phyloP scores from a whole-genome alignment of 2,329 filamentous ascomycete species.

The Ceratocystis cacaofunesta region DNA sequence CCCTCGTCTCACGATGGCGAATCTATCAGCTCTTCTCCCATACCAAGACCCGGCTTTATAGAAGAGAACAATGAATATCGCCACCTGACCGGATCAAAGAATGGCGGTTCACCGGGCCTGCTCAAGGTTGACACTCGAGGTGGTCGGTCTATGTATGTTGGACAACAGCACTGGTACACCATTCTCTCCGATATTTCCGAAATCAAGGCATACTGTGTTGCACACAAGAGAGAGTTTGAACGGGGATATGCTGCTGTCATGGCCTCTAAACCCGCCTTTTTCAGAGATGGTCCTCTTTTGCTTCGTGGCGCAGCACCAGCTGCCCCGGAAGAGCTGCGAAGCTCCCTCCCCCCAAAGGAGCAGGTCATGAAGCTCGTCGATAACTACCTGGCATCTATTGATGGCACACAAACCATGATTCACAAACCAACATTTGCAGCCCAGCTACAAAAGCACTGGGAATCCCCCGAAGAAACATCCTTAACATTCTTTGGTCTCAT shows the following conservation, averaged over 20 bases:
- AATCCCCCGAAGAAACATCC: conserved; percentile 54
- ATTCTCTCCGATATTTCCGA: conserved; percentile 73
- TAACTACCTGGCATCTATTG: conserved; percentile 77
- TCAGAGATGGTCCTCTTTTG: conserved; percentile 56
- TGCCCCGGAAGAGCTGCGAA: conserved; percentile 61
- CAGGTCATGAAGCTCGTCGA: conserved; percentile 73
- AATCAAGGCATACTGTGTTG: conserved; percentile 78
- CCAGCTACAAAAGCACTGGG: conserved; percentile 51
- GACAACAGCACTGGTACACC: conserved; percentile 70
- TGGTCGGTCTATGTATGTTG: conserved; percentile 66
- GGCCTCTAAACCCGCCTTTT: conserved; percentile 46
- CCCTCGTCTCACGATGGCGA: background rate
- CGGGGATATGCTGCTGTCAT: conserved; percentile 64
- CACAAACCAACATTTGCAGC: conserved; percentile 76
- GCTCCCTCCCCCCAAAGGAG: conserved; percentile 64
- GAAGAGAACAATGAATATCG: conserved; percentile 24
- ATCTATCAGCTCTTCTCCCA: conserved; percentile 4
- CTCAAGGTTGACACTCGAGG: conserved; percentile 68
- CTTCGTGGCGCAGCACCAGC: conserved; percentile 61
- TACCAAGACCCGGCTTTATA: background rate
- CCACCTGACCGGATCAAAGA: conserved; percentile 23
- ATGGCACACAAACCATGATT: conserved; percentile 56
- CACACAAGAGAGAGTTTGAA: conserved; percentile 79
- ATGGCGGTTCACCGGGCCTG: conserved; percentile 57
- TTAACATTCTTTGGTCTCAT: conserved; percentile 67